phyloP scores from a whole-genome alignment of 2,329 filamentous ascomycete genomes.

The Colletotrichum tanaceti region DNA sequence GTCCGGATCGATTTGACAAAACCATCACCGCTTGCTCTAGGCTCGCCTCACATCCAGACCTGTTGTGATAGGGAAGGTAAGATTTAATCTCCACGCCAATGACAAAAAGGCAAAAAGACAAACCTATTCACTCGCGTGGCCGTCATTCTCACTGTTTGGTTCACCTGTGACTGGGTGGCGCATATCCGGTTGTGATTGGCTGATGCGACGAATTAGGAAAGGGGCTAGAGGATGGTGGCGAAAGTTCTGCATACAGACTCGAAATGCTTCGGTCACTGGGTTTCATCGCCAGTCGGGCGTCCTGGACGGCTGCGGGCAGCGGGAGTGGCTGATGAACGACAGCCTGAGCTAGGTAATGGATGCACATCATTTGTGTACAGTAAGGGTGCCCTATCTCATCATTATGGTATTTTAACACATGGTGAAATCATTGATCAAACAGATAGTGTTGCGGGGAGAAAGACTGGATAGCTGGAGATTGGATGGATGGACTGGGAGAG shows the following conservation, averaged over 20 bases:
- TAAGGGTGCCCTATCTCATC: not conserved
- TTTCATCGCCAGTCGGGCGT: slow-evolving; percentile 23
- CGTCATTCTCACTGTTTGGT: slow-evolving; percentile 4
- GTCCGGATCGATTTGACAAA: too few relatives aligned
- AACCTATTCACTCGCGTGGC: not conserved
- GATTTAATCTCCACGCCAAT: too few relatives aligned
- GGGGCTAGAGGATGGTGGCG: not conserved
- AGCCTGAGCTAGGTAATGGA: not conserved
- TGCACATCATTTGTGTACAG: not conserved
- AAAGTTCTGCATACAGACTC: not conserved
- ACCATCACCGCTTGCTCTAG: too few relatives aligned
- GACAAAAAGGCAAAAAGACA: too few relatives aligned
- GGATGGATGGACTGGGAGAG: slow-evolving; percentile 9
- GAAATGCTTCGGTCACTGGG: slow-evolving; percentile 5
- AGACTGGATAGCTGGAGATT: slow-evolving; percentile 8
- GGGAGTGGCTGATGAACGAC: slow-evolving; percentile 6
- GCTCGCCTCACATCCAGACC: too few relatives aligned
- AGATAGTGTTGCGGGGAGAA: slow-evolving; percentile 10
- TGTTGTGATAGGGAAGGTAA: too few relatives aligned
- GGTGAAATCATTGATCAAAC: not conserved
- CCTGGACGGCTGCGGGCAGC: not conserved
- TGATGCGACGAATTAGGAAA: slow-evolving; percentile 1
- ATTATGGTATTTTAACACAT: slow-evolving; percentile 6
- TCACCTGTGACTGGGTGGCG: not conserved
- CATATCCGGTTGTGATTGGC: not conserved